Conservation (phyloP, 2,329 filamentous ascomycete genomes). For the Diplodia intermedia region DNA sequence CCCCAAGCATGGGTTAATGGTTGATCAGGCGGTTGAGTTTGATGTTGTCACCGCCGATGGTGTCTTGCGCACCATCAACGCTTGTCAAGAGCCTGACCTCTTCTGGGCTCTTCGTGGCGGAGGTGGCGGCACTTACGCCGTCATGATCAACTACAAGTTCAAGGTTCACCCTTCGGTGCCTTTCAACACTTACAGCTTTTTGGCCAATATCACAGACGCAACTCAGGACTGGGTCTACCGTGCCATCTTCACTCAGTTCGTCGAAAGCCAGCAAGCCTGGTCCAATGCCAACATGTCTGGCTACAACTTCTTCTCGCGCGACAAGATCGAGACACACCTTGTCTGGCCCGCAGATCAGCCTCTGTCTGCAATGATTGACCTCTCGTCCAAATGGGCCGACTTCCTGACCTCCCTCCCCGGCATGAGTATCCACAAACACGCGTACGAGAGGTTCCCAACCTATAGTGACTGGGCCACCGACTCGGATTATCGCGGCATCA, state of each 20-base stretch:
- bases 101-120: constrained; percentile 43
- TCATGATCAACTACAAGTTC: constrained; percentile 45
- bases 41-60: constrained; percentile 50
- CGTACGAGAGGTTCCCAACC: constrained; percentile 43
- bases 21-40: constrained; percentile 47
- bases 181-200: constrained; percentile 47
- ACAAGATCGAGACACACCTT: constrained; percentile 45
- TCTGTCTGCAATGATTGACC: constrained; percentile 37
- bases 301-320: constrained; percentile 45
- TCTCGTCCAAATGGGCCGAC: constrained; percentile 43
- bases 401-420: constrained; percentile 45
- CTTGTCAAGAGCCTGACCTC: constrained; percentile 46
- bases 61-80: constrained; percentile 43
- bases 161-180: constrained; percentile 45
- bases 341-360: constrained; percentile 42
- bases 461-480: constrained; percentile 43
- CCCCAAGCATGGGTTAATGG: constrained; percentile 47
- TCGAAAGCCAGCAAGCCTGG: constrained; percentile 43
- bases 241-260: constrained; percentile 43
- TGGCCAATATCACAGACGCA: constrained; percentile 43
- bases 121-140: constrained; percentile 43
- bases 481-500: constrained; percentile 41
- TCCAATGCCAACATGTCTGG: constrained; percentile 43
- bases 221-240: constrained; percentile 43
- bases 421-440: constrained; percentile 43